Evolutionary conservation across 345 rosid genomes (phyloP).

Genomic region (Lepidium sativum): DNA sequence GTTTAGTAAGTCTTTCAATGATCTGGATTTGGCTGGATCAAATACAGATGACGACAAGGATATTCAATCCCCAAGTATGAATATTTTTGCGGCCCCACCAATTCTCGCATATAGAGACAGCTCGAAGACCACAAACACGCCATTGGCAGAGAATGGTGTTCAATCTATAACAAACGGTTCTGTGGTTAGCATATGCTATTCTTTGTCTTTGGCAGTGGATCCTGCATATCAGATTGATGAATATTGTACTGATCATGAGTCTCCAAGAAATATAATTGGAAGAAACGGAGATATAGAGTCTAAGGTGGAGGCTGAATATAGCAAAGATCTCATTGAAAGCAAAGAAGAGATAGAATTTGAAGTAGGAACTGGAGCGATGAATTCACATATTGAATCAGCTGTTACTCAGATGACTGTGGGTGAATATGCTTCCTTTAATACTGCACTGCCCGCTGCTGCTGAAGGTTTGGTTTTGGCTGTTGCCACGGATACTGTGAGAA

Average conservation of each 20-base stretch:
- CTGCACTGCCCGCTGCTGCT: slow-evolving; percentile 27
- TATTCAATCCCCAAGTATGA: slow-evolving; percentile 31
- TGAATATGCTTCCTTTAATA: slow-evolving; percentile 51
- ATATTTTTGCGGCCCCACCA: slow-evolving; percentile 17
- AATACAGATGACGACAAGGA: slow-evolving; percentile 31
- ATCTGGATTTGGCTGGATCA: slow-evolving; percentile 25
- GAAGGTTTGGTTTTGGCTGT: slow-evolving; percentile 59
- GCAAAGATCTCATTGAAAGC: slow-evolving; percentile 73
- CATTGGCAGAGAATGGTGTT: slow-evolving; percentile 21
- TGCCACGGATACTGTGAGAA: slow-evolving; percentile 40
- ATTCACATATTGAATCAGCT: slow-evolving; percentile 50
- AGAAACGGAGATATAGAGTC: slow-evolving; percentile 61
- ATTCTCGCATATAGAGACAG: slow-evolving; percentile 10
- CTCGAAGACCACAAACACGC: slow-evolving; percentile 14
- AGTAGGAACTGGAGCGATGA: slow-evolving; percentile 73
- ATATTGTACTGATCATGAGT: slow-evolving; percentile 10
- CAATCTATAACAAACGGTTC: slow-evolving; percentile 46
- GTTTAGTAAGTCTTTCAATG: slow-evolving; percentile 55
- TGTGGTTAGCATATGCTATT: slow-evolving; percentile 50
- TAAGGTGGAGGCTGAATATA: slow-evolving; percentile 33
- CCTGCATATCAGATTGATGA: slow-evolving; percentile 15
- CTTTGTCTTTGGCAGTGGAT: slow-evolving; percentile 38
- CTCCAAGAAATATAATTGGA: slow-evolving; percentile 50
- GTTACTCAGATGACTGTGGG: slow-evolving; percentile 76
- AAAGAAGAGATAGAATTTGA: slow-evolving; percentile 83